These are phyloP conservation scores for Dothistroma pini DNA, from an alignment of 2,329 filamentous ascomycete genomes.

Conservation along the genomic window DNA sequence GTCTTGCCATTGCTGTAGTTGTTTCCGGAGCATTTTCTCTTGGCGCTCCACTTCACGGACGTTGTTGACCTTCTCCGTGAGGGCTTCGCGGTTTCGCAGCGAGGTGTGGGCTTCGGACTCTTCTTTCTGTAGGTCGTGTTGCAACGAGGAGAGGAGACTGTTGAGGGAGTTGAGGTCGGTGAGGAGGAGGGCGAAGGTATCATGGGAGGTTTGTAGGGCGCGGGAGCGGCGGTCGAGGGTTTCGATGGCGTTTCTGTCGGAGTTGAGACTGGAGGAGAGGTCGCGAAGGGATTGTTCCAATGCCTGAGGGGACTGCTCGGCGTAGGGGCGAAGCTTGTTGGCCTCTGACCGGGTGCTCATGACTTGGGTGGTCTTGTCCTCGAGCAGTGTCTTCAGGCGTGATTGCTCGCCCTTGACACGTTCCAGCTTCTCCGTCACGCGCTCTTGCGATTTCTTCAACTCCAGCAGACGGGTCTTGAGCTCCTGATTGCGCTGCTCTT, in stretches of 20 bases:
- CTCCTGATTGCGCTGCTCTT: conserved; percentile 80
- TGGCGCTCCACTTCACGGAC: conserved; percentile 88
- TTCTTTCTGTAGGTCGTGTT: conserved; percentile 79
- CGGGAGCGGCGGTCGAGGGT: conserved; percentile 80
- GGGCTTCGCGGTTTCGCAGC: conserved; percentile 75
- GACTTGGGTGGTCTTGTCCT: conserved; percentile 67
- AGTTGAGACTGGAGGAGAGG: conserved; percentile 70
- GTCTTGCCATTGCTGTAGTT: conserved; percentile 80
- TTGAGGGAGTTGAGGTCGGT: conserved; percentile 84
- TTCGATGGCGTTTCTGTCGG: conserved; percentile 82
- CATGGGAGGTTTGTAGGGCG: conserved; percentile 84
- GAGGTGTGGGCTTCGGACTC: conserved; percentile 84
- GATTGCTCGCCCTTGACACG: conserved; percentile 76
- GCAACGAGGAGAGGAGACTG: conserved; percentile 83
- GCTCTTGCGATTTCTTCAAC: conserved; percentile 75
- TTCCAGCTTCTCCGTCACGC: conserved; percentile 76
- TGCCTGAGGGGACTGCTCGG: conserved; percentile 78
- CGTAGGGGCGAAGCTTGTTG: conserved; percentile 85
- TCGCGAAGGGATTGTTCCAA: conserved; percentile 80
- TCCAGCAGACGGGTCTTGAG: conserved; percentile 79
- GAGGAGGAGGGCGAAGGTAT: conserved; percentile 80
- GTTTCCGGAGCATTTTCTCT: conserved; percentile 76
- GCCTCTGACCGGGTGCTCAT: conserved; percentile 77
- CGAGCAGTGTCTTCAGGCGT: conserved; percentile 66
- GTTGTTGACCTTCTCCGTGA: conserved; percentile 83